These are phyloP conservation scores for Vigna mungo DNA, from an alignment of 306 rosid species.

Conservation along the genomic window DNA sequence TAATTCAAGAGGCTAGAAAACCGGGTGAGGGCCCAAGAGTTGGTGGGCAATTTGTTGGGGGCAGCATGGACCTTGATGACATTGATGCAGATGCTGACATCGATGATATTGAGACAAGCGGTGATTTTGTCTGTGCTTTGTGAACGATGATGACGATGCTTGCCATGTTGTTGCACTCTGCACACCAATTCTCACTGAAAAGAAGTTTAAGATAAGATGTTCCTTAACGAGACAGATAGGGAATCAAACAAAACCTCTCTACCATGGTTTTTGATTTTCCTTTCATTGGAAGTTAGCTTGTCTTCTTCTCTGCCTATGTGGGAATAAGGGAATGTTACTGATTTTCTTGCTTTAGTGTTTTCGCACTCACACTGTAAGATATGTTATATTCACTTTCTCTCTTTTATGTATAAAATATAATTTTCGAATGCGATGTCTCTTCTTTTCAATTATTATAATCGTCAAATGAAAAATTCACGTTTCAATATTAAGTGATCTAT, in stretches of 20 bases:
- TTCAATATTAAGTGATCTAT: conserved; percentile 27
- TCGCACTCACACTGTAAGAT: conserved; percentile 19
- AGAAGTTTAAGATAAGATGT: conserved; percentile 45
- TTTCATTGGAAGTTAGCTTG: conserved; percentile 51
- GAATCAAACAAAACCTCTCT: conserved; percentile 53
- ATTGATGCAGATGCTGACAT: conserved; percentile 78
- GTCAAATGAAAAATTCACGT: background rate
- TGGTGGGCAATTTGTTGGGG: conserved; percentile 71
- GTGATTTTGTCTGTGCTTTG: conserved; percentile 90
- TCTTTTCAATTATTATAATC: conserved; percentile 8
- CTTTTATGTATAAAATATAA: background rate
- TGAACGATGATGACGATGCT: conserved; percentile 25
- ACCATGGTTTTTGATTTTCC: conserved; percentile 37
- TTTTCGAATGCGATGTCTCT: background rate
- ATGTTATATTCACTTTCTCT: background rate
- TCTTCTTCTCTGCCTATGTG: conserved; percentile 45
- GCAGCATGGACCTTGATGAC: conserved; percentile 93
- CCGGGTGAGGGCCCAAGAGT: conserved; percentile 59
- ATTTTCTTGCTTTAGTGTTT: conserved; percentile 29
- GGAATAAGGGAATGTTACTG: conserved; percentile 39
- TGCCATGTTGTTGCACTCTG: conserved; percentile 21
- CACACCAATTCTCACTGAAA: conserved; percentile 38
- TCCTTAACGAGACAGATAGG: conserved; percentile 46
- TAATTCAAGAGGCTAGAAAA: conserved; percentile 80
- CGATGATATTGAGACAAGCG: conserved; percentile 87